phyloP scores from a whole-genome alignment of 352 stramenopile species.

The Phytophthora ramorum region DNA sequence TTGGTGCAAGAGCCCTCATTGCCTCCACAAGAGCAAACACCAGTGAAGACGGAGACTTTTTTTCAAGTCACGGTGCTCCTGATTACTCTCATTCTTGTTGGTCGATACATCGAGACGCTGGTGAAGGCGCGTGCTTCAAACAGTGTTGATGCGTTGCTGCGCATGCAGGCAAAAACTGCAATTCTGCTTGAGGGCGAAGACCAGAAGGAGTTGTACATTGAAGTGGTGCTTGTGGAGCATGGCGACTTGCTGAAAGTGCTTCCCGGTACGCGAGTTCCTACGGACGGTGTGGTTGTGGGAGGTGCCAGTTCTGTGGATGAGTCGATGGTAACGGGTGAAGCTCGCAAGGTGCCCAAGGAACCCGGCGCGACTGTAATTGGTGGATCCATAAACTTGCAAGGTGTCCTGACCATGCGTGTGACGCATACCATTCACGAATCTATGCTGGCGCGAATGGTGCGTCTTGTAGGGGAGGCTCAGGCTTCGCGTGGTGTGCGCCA shows the following conservation, averaged over 20 bases:
- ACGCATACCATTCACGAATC: slow-evolving; percentile 80
- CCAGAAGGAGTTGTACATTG: slow-evolving; percentile 74
- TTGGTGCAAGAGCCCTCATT: slow-evolving; percentile 3
- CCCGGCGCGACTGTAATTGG: slow-evolving; percentile 67
- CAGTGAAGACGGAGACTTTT: slow-evolving; percentile 60
- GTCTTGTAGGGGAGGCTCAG: slow-evolving; percentile 78
- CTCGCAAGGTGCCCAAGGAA: slow-evolving; percentile 71
- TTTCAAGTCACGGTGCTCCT: slow-evolving; percentile 79
- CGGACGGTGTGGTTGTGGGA: slow-evolving; percentile 72
- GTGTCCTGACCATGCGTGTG: slow-evolving; percentile 71
- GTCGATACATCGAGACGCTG: slow-evolving; percentile 76
- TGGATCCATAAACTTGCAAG: slow-evolving; percentile 75
- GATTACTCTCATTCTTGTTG: slow-evolving; percentile 76
- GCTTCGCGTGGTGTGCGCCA: slow-evolving; percentile 67
- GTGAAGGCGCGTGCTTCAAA: slow-evolving; percentile 75
- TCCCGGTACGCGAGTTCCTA: slow-evolving; percentile 72
- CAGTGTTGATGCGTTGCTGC: slow-evolving; percentile 69
- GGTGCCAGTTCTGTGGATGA: slow-evolving; percentile 77
- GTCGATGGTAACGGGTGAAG: slow-evolving; percentile 82
- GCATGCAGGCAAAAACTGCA: slow-evolving; percentile 86
- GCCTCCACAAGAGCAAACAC: slow-evolving; percentile 14
- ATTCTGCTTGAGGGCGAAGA: slow-evolving; percentile 79
- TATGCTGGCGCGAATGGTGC: slow-evolving; percentile 78
- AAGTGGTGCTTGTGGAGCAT: slow-evolving; percentile 79
- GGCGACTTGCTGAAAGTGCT: slow-evolving; percentile 75